A percentile compares a stretch with the other conserved stretches of the same genome.
phyloP scores from a whole-genome alignment of 192 early-diverging fungal genomes.

The Mortierella claussenii region DNA sequence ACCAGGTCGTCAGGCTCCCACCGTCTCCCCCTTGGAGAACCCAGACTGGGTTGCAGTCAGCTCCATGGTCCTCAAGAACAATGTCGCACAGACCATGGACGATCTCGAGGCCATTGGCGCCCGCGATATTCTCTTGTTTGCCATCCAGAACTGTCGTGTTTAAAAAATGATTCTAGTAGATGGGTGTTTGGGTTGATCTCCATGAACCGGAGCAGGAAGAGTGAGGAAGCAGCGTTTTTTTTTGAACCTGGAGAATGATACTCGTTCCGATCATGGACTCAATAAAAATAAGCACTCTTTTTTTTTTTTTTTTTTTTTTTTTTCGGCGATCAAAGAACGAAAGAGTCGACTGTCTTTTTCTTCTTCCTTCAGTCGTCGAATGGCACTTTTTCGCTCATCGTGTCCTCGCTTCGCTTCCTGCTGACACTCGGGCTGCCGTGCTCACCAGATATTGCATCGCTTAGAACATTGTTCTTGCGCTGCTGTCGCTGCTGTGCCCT shows the following conservation, averaged over 20 bases:
- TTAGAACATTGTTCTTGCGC: slow-evolving; percentile 1
- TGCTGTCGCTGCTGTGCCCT: slow-evolving; percentile 14
- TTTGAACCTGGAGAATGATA: no score
- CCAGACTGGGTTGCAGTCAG: slow-evolving; percentile 90
- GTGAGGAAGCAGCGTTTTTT: no score
- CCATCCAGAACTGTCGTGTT: slow-evolving; percentile 82
- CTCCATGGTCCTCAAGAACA: slow-evolving; percentile 86
- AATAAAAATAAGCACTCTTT: no score
- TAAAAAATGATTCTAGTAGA: no score
- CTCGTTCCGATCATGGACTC: no score
- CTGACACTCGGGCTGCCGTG: not conserved
- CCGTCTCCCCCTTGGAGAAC: slow-evolving; percentile 87
- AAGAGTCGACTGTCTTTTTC: not conserved
- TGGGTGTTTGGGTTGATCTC: no score
- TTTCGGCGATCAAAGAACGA: no score
- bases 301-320: no score
- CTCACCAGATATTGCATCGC: not conserved
- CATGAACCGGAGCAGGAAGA: no score
- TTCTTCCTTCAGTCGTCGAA: not conserved
- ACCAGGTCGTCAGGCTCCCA: slow-evolving; percentile 94
- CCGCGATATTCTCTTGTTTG: slow-evolving; percentile 88
- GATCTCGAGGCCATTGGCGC: slow-evolving; percentile 86
- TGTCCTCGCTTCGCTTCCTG: not conserved
- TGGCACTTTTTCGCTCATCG: not conserved
- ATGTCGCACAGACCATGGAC: slow-evolving; percentile 92